Base-by-base conservation (phyloP, 768 basidiomycete species). In the Kwoniella europaea region DNA sequence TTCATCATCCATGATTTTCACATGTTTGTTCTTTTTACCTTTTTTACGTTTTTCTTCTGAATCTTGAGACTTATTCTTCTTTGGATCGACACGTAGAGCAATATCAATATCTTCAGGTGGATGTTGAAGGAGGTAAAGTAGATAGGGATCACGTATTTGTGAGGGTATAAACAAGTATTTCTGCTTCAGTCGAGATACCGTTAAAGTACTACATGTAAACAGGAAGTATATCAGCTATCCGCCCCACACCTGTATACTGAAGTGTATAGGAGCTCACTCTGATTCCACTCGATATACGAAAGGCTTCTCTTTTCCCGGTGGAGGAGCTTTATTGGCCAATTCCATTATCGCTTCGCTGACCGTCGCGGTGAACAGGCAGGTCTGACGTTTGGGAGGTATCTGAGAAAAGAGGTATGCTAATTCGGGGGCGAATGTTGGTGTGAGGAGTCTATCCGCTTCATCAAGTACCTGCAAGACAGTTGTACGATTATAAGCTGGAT, bases 361-460 rank as follows among this genome's bases (percentile, higher is more conserved):
- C 1, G 97, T 99, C 0, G 97, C 97, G 0, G 97, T 99, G 84
- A 98, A 98, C 53, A 99, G 87, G 76, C 94, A 92, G 0, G 96
- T 98, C 82, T 98, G 96, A n/a, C 97, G 88, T 42, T 93, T 89
- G 65, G 88, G 87, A 1, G 97, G 93, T 16, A 98, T 86, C 44
- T 87, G 85, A 44, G 85, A 84, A 82, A 98, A 95, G 22, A 98
- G 82, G 79, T 90, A 88, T 1, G 88, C 86, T 55, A 99, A 85
- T 63, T 98, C 96, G 0, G 91, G 88, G 9, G 93, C 88, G 81
- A 99, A 99, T 0, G 93, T 94, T 0, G 91, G 86, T 2, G 93
- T 92, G 24, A 99, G 86, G 29, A 99, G 86, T 29, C 96, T 87
- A 85, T 99, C 97, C 0, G 97, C 97, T 86, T 99, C 97, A 83